Base-by-base conservation (phyloP, 2,329 filamentous ascomycete genomes). In the Raffaelea albimanens region DNA sequence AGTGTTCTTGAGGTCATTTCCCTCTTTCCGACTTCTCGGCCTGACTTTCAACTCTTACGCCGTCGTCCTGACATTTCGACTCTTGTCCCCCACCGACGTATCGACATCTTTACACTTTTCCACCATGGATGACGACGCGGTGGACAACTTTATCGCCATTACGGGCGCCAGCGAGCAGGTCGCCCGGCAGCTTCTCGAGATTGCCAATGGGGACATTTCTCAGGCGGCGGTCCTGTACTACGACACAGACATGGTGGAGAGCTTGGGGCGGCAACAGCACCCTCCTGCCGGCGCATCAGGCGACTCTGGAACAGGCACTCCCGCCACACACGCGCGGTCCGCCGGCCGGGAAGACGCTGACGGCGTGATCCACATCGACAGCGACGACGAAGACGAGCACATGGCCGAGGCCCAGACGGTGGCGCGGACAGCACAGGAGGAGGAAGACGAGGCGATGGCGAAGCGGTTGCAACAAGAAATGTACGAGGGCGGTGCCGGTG, bases 361-460 rank as follows among this genome's bases (percentile, higher is more conserved):
- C 31, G 77, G 77, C n/a, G 71, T 83, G 14, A 85, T 94, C 52
- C 77, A 84, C 56, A 76, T 95, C 55, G 85, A 85, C 18, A 86
- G 91, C 56, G 82, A 87, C 48, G 83, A 87, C 31, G 72, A 71
- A 33, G 73, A 76, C 48, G 71, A 71, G 52, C 63, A 64, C 44
- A 61, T 65, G 18, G 61, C 66, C 18, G 67, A 68, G 18, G 66
- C 67, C 4, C 64, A 61, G 4, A 60, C 61, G 2, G 66, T 73
- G 36, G 67, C 67, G 10, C 67, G 65, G 29, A 66, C 63, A 4
- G 78, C 75, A 16, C 71, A 81, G 46, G 79, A 85, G 55, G 90
- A 96, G 53, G 89, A 95, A 58, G 93, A 98, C 59, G 90, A 88
- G 45, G 90, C 87, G 40, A 91, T 97, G 82, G 93, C 93, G 7